Base-by-base conservation (phyloP, 2,329 filamentous ascomycete genomes). In the Trichophyton benhamiae region DNA sequence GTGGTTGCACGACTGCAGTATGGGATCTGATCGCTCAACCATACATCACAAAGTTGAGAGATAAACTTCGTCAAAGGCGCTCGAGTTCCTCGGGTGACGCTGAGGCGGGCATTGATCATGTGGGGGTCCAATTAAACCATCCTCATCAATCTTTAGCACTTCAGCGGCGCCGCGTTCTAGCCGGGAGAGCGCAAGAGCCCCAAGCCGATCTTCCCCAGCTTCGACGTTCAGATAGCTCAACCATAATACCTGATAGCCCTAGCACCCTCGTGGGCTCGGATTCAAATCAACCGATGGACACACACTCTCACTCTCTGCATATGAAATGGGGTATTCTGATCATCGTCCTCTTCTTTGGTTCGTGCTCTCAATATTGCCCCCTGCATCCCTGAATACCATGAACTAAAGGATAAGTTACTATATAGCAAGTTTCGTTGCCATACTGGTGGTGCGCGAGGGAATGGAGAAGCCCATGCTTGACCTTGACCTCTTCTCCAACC, bases 401-500 rank as follows among this genome's bases (percentile, higher is more conserved):
- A 38, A 60, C 46, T 20, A 9, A 60, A 33, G 9, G 11, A 33
- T 1, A 15, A 15, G 30, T 25, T 8, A 44, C 33, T 58, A 49
- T 22, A 59, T 61, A 78, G 74, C 71, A 3, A 78, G 78, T 1
- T 88, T 89, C 65, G 73, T 82, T 57, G 67, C 74, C 1, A 69
- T 87, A 22, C 80, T 88, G 69, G 75, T 81, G 15, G 66, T 80
- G 0, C 71, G 78, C 68, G 63, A 72, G 73, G 57, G 73, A 1
- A 57, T 79, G 9, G 62, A 71, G 0, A 48, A 68, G 8, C 72
- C 72, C 0, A 76, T 82, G 0, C 72, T 83, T 0, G 71, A 79
- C 0, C 83, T 83, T 65, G 77, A 80, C 57, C 78, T 90, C 25
- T 89, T 90, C 66, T 78, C 85, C 3, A 89, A 88, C 70, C 81